Evolutionary conservation across 176 grass and related monocot genomes (phyloP).

Genomic region (Tillandsia fasciculata): DNA sequence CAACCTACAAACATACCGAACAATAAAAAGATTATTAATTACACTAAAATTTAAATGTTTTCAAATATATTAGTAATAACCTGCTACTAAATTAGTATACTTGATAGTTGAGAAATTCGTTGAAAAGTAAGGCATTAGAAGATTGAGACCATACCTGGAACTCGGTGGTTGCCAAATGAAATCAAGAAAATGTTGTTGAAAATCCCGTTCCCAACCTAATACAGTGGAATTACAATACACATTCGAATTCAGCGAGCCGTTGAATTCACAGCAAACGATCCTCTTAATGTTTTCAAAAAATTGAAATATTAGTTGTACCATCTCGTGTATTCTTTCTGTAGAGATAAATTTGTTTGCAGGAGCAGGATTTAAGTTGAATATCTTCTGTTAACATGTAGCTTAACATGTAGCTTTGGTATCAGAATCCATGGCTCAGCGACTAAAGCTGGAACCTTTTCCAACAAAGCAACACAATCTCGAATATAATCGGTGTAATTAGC

Average conservation of each 20-base stretch:
- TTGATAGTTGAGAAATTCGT: too few relatives aligned
- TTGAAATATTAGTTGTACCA: neutral
- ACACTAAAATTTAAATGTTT: too few relatives aligned
- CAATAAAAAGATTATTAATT: too few relatives aligned
- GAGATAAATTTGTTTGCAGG: neutral
- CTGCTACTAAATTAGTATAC: too few relatives aligned
- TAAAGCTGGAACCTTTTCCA: neutral
- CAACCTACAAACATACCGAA: too few relatives aligned
- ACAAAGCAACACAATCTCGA: neutral
- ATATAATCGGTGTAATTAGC: neutral
- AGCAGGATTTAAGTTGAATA: neutral
- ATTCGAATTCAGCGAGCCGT: neutral
- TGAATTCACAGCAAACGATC: neutral
- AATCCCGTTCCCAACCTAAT: neutral
- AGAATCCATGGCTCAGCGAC: neutral
- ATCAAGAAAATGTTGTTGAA: neutral
- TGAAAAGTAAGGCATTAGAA: too few relatives aligned
- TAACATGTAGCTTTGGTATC: neutral
- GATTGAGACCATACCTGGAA: too few relatives aligned
- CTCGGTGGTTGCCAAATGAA: too few relatives aligned
- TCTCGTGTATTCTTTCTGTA: neutral
- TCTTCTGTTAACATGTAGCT: neutral
- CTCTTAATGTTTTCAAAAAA: neutral
- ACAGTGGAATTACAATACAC: neutral
- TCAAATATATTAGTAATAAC: too few relatives aligned